Evolutionary conservation across 495 filamentous ascomycete genomes (phyloP).

Genomic region (Penicillium ochrochloron): DNA sequence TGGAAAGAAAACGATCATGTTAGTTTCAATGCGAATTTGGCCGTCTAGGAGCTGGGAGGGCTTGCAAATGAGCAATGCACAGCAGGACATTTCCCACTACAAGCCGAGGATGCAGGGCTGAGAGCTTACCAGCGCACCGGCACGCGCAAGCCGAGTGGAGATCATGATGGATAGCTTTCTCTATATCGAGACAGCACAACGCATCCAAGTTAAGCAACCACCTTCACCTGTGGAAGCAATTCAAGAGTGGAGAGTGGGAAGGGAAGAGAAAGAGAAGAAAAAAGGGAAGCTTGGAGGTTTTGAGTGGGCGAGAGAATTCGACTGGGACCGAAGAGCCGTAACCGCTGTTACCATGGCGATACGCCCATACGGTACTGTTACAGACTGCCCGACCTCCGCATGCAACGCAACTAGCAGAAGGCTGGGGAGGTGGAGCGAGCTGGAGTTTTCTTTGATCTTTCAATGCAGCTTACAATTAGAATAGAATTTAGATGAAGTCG

Average conservation of each 20-base stretch:
- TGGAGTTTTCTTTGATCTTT: not conserved
- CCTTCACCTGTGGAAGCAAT: slow-evolving; percentile 46
- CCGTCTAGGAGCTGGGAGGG: not conserved
- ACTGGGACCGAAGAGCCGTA: slow-evolving; percentile 52
- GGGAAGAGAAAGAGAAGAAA: slow-evolving; percentile 41
- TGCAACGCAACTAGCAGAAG: slow-evolving; percentile 28
- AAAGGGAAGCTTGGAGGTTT: slow-evolving; percentile 52
- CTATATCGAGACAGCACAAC: slow-evolving; percentile 27
- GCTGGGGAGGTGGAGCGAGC: slow-evolving; percentile 12
- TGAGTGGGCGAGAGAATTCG: slow-evolving; percentile 44
- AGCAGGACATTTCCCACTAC: slow-evolving; percentile 10
- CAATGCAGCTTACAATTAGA: not conserved
- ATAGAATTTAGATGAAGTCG: not conserved
- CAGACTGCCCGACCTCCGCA: slow-evolving; percentile 18
- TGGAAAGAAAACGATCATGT: slow-evolving; percentile 26
- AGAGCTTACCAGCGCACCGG: slow-evolving; percentile 60
- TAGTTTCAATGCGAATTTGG: slow-evolving; percentile 25
- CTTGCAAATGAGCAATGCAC: slow-evolving; percentile 7
- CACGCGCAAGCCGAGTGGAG: slow-evolving; percentile 58
- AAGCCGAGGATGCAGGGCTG: slow-evolving; percentile 20
- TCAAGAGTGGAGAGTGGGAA: slow-evolving; percentile 45
- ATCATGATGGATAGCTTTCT: slow-evolving; percentile 58
- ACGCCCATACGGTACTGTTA: slow-evolving; percentile 42
- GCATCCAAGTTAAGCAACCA: slow-evolving; percentile 50
- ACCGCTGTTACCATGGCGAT: slow-evolving; percentile 46